These are phyloP conservation scores for Vitis labrusca DNA, from an alignment of 164 flowering plant species.

Conservation along the genomic window DNA sequence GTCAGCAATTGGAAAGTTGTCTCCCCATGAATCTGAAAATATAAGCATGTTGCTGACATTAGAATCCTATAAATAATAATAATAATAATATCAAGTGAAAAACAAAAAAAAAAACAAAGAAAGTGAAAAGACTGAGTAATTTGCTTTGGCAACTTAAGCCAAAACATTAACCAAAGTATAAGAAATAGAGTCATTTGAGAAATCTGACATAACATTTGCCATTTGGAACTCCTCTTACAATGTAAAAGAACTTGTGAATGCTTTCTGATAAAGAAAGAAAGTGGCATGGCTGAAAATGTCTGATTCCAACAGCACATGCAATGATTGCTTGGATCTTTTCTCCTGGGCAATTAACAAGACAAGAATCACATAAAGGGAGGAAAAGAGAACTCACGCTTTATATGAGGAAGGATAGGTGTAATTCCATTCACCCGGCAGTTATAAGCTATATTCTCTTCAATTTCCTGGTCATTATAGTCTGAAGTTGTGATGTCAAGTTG, in stretches of 20 bases:
- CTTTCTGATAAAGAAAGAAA: not conserved
- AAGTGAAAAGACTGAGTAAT: no score
- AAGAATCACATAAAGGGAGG: not conserved
- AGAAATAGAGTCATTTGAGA: no score
- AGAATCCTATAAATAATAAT: no score
- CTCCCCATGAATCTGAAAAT: conserved; percentile 97
- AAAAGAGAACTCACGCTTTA: conserved; percentile 62
- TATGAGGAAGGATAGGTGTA: conserved; percentile 71
- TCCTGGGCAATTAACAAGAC: not conserved
- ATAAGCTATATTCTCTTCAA: conserved; percentile 84
- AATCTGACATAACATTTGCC: no score
- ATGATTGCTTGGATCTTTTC: not conserved
- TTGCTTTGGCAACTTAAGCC: no score
- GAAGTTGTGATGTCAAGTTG: conserved; percentile 86
- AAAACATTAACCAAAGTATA: no score
- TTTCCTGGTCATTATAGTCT: conserved; percentile 81
- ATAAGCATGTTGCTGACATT: not conserved
- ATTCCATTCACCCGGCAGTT: conserved; percentile 76
- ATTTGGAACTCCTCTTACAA: no score
- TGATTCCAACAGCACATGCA: not conserved
- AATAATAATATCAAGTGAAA: no score
- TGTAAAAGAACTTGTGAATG: no score
- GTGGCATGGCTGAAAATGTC: not conserved
- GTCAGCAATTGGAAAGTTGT: conserved; percentile 55
- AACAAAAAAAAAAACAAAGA: no score